Base-by-base conservation (phyloP, 1,284 basidiomycete species). In the Ganoderma lucidum region DNA sequence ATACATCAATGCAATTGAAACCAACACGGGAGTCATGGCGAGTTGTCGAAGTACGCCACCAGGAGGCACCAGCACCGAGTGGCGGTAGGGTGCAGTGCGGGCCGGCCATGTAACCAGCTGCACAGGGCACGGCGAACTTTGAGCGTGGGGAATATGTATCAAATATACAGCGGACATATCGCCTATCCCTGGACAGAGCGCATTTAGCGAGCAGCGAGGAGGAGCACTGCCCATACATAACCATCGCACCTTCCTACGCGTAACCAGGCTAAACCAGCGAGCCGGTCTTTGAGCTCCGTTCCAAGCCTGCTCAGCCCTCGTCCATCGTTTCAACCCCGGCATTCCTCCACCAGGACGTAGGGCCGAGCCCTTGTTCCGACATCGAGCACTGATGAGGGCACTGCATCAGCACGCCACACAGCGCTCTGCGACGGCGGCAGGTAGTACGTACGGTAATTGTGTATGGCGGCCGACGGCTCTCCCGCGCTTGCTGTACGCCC, bases 281-380 rank as follows among this genome's bases (percentile, higher is more conserved):
- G 2, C 48, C 53, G 17, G 14, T 10, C 53, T 35, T 28, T 9
- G 48, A 28, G 4, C 17, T 32, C 30, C 14, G 28, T 32, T 35
- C 53, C 14, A 19, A 32, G 28, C 53, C 53, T 23, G 19, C n/a
- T 64, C 71, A 81, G 32, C 78, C 80, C 67, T 82, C 80, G 28
- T 82, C 81, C 78, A 81, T 79, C 15, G 76, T 74, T 66, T 81
- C 83, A 61, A 85, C 80, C 45, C 83, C 82, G 6, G 86, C 83
- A 28, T 84, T 83, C 75, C 85, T 88, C 92, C 92, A 93, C 92
- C 92, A 93, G 0, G 86, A 77, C 2, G 88, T 80, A 14, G 90
- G 91, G 0, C 96, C 97, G 3, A 97, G 82, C 0, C 97, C 97
- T 76, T 96, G 93, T 78, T 97, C 96, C 6, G 90, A 89, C 73